Conservation (phyloP, 257 asterid genomes). For the Hygrophila difformis region DNA sequence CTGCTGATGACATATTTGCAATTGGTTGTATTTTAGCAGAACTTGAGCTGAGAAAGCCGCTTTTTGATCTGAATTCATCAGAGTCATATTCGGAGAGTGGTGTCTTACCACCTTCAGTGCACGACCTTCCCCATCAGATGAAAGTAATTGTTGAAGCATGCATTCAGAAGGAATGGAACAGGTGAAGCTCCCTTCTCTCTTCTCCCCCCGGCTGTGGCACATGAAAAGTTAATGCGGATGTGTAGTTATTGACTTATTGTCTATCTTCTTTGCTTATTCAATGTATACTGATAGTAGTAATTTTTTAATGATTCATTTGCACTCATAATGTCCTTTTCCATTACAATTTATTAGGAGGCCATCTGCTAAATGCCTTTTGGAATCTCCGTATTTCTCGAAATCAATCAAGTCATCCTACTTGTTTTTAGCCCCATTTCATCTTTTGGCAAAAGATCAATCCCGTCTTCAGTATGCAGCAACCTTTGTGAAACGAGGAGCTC, state of each 20-base stretch:
- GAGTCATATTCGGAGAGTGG: slow-evolving; percentile 55
- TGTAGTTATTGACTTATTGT: no score
- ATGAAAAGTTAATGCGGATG: slow-evolving; percentile 4
- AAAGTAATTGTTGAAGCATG: slow-evolving; percentile 67
- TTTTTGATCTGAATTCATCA: slow-evolving; percentile 55
- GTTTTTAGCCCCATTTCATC: slow-evolving; percentile 84
- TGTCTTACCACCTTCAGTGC: slow-evolving; percentile 50
- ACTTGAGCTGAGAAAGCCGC: slow-evolving; percentile 73
- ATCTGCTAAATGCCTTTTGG: slow-evolving; percentile 80
- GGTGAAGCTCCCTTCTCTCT: slow-evolving; percentile 33
- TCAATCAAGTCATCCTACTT: slow-evolving; percentile 72
- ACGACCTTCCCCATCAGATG: slow-evolving; percentile 64
- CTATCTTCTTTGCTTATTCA: no score
- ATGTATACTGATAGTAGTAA: not conserved
- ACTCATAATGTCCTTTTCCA: slow-evolving; percentile 18
- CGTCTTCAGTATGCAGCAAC: slow-evolving; percentile 84
- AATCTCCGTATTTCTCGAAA: slow-evolving; percentile 73
- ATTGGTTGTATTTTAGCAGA: slow-evolving; percentile 92
- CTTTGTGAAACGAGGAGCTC: slow-evolving; percentile 74
- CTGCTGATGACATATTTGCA: slow-evolving; percentile 78
- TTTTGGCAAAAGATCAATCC: slow-evolving; percentile 68
- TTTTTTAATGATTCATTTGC: not conserved
- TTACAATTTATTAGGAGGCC: slow-evolving; percentile 65
- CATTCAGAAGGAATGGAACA: slow-evolving; percentile 72
- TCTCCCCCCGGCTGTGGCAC: slow-evolving; percentile 3